phyloP scores from a whole-genome alignment of 1,139 yeast genomes.

The Pneumocystis oryctolagi region DNA sequence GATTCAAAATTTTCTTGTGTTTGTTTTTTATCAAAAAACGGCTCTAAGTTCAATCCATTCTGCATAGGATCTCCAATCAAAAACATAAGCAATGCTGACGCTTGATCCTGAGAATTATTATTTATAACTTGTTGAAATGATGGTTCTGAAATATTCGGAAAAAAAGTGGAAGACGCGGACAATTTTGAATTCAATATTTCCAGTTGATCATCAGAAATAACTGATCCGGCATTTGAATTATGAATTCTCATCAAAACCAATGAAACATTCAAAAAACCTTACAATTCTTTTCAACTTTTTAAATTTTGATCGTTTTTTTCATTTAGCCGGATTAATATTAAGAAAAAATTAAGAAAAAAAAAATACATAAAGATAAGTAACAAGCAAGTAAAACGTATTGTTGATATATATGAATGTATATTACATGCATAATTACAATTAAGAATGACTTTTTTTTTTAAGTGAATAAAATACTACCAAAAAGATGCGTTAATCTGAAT shows the following conservation, averaged over 20 bases:
- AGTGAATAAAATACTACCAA: neutral
- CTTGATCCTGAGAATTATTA: neutral
- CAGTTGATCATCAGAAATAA: neutral
- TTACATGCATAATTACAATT: too few species aligned
- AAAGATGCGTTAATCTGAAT: neutral
- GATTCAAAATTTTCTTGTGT: neutral
- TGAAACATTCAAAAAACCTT: neutral
- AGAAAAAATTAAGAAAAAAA: neutral
- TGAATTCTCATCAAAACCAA: neutral
- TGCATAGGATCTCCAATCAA: neutral
- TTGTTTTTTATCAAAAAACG: neutral
- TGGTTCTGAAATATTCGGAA: neutral
- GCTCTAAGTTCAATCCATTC: neutral
- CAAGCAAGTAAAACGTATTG: neutral
- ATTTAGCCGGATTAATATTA: neutral
- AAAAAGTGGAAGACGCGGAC: neutral
- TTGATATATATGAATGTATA: neutral
- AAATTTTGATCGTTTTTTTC: neutral
- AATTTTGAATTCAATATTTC: neutral
- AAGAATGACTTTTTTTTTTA: too few species aligned
- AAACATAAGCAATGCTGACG: neutral
- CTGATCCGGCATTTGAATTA: neutral
- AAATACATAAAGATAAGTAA: neutral
- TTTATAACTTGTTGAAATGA: neutral
- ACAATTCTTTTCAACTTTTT: neutral